Evolutionary conservation across 495 filamentous ascomycete species (phyloP).

Genomic region (Friedmanniomyces endolithicus): DNA sequence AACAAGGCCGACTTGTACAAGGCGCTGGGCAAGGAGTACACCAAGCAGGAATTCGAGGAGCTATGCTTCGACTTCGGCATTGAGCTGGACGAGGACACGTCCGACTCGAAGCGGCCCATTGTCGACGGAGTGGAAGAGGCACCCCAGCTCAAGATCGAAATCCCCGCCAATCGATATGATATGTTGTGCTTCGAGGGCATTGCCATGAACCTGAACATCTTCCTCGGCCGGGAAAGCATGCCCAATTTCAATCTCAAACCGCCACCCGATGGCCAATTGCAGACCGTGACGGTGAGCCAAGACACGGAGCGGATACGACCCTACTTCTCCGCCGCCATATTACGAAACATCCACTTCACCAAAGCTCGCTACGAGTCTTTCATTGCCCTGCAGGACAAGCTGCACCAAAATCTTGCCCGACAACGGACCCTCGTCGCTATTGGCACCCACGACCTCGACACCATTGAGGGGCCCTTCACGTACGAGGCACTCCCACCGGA

Average conservation of each 20-base stretch:
- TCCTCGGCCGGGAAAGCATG: conserved; percentile 56
- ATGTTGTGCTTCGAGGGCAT: conserved; percentile 98
- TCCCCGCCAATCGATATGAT: conserved; percentile 97
- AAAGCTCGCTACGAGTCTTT: conserved; percentile 87
- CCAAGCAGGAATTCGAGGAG: conserved; percentile 86
- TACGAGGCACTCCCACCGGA: conserved; percentile 89
- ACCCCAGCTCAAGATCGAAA: conserved; percentile 93
- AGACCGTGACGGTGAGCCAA: conserved; percentile 66
- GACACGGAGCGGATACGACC: conserved; percentile 72
- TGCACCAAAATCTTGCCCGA: conserved; percentile 90
- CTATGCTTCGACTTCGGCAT: conserved; percentile 98
- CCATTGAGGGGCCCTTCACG: conserved; percentile 85
- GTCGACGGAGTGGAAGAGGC: conserved; percentile 71
- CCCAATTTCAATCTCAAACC: conserved; percentile 67
- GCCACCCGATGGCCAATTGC: conserved; percentile 57
- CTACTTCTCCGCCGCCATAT: conserved; percentile 72
- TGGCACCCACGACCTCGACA: conserved; percentile 93
- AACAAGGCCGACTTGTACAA: conserved; percentile 92
- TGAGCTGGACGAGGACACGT: conserved; percentile 92
- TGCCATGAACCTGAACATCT: conserved; percentile 88
- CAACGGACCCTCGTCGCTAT: conserved; percentile 89
- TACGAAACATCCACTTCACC: conserved; percentile 84
- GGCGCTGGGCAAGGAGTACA: conserved; percentile 80
- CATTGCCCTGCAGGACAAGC: conserved; percentile 94
- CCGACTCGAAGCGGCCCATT: conserved; percentile 52